Evolutionary conservation across 768 basidiomycete genomes (phyloP).

Genomic region (Mycena belliarum): DNA sequence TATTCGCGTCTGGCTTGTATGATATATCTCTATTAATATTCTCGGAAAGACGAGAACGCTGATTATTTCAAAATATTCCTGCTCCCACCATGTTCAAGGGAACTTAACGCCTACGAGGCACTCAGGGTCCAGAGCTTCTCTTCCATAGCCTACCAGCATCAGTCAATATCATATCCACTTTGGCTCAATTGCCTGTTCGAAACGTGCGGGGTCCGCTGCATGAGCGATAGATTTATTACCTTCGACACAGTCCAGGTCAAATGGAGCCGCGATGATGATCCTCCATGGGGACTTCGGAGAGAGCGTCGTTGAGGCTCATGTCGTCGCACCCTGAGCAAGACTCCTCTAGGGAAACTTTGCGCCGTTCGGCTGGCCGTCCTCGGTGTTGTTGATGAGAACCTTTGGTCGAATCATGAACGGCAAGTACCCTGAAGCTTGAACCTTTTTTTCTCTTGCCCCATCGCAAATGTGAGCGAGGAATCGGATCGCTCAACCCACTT

Average conservation of each 20-base stretch:
- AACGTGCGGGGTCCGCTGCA: conserved; percentile 6
- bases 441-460: too few species aligned
- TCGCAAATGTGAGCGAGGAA: too few species aligned
- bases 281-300: background rate
- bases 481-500: too few species aligned
- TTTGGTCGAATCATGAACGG: too few species aligned
- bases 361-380: conserved; percentile 7
- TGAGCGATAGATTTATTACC: conserved; percentile 7
- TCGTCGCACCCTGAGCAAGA: conserved; percentile 14
- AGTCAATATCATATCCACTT: background rate
- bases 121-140: conserved; percentile 17
- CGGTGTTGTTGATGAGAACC: too few species aligned
- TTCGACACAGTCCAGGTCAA: conserved; percentile 12
- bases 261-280: conserved; percentile 13
- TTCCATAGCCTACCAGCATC: background rate
- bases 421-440: too few species aligned
- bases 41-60: background rate
- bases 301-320: background rate
- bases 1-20: too few species aligned
- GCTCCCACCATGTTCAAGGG: conserved; percentile 9
- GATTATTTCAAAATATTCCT: too few species aligned
- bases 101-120: conserved; percentile 12
- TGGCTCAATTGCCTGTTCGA: too few species aligned
- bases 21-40: too few species aligned
- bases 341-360: conserved; percentile 12